These are phyloP conservation scores for Alloteropsis semialata DNA, from an alignment of 176 grass and related monocot species.

Conservation along the genomic window DNA sequence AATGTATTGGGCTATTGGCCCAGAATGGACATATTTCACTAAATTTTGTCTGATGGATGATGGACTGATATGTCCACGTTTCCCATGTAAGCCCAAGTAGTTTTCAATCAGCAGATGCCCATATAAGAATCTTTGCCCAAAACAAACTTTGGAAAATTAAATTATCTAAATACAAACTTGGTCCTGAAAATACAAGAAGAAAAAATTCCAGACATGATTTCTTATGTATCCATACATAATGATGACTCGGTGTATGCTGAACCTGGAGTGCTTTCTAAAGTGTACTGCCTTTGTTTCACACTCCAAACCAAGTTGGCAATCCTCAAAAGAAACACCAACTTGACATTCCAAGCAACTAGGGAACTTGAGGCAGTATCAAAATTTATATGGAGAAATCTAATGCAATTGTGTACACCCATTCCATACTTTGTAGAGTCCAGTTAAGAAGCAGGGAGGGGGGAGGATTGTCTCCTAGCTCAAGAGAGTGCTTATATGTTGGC, in stretches of 20 bases:
- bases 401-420: neutral
- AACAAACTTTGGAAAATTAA: neutral
- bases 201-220: neutral
- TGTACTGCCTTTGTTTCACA: neutral
- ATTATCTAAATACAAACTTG: neutral
- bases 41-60: constrained; percentile 18
- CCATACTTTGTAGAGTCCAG: neutral
- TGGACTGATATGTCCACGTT: constrained; percentile 21
- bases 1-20: constrained; percentile 17
- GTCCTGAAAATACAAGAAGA: neutral
- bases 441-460: neutral
- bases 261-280: neutral
- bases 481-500: neutral
- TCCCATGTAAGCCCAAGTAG: constrained; percentile 8
- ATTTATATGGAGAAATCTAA: neutral
- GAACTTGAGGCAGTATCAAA: neutral
- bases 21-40: constrained; percentile 22
- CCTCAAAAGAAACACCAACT: neutral
- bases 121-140: constrained; percentile 4
- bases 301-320: neutral
- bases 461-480: neutral
- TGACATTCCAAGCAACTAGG: neutral
- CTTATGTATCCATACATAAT: neutral
- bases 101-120: neutral
- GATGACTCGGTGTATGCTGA: neutral